Evolutionary conservation across 78 protist species (phyloP), one percentile per base, ranked within the genome.

Genomic region (Dictyostelium purpureum): DNA sequence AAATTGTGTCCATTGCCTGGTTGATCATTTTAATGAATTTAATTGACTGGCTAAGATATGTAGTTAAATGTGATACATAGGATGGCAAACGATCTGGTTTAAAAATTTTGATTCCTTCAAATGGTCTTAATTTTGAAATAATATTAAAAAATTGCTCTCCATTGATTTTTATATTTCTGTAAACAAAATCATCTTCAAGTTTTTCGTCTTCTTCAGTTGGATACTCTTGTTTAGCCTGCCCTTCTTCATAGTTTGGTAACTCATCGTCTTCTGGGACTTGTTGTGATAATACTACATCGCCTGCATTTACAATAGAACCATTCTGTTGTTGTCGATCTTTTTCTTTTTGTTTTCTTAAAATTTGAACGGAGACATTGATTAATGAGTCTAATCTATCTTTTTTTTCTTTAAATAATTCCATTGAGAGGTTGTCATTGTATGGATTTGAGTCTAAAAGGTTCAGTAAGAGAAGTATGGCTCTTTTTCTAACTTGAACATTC

Each of bases 401-500:
- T 24, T 24, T 40, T 4, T 52, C 33, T 12, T 40, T 33, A 40
- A 88, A 78, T 21, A 40, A 42, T 31, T 40, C 5, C 14, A 24
- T 54, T 47, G 33, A 16, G 14, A 94, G 40, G 18, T 24, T 7
- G 31, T 59, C 51, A 26, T 76, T 31, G 57, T 66, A 82, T 2
- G 75, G 87, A 21, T 89, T 77, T 59, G 47, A 28, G 24, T 19
- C 47, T 18, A 89, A 26, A 4, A 85, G 6, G 26, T 40, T 21
- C 2, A 49, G 9, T 16, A 89, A 2, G 26, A 95, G 66, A 0
- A 57, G 26, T 0, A 95, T 28, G 12, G 95, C 93, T 26, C 49
- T 63, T 35, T 57, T 89, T 56, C 97, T 78, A 19, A 83, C 92
- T 5, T 16, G 43, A 1, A 57, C 4, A 19, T 65, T 28, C 74